Base-by-base conservation (phyloP, 129 eudicot species). In the Lonicera japonica region DNA sequence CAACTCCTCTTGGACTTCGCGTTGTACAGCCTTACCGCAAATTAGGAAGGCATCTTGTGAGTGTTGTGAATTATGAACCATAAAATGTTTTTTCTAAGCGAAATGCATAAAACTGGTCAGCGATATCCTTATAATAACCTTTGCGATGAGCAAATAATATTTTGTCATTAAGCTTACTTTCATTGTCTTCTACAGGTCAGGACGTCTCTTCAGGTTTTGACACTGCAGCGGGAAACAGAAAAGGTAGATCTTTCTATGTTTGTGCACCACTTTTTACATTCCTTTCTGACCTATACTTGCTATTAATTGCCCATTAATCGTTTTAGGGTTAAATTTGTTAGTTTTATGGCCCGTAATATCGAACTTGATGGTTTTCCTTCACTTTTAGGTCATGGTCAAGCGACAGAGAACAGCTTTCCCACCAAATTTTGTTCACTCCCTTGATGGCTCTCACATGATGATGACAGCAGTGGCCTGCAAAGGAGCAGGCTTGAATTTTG, bases 371-470 rank as follows among this genome's bases (percentile, higher is more conserved):
- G 51, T 38, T 38, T 21, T 61, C 39, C 41, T 40, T 66, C 52
- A 64, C 57, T 59, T 20, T 66, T 69, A 92, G 96, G 77, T 92
- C 43, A 80, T 88, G 89, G 95, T 65, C 60, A 85, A 78, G 78
- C 84, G 95, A 72, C 96, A 92, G 73, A 80, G 74, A 69, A 87
- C 99, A 20, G 99, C 99, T 46, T 88, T 92, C 66, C 95, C 99
- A 19, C 99, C 99, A 67, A 92, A 92, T 73, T 92, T 92, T 73
- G 89, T 92, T 56, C 99, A 92, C 70, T 92, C 99, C 21, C 99
- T 92, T 38, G 99, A 92, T 74, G 84, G 96, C 68, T 82, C 99
- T 25, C 96, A 92, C 66, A 92, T 92, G 99, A 92, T 88, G 99
- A 92, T 92, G 96, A 92, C 99, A 48, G 99, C 99, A 2, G 72